A percentile compares a stretch with the other conserved stretches of the same genome.
Evolutionary conservation across 345 rosid species (phyloP).

Genomic region (Boechera stricta): DNA sequence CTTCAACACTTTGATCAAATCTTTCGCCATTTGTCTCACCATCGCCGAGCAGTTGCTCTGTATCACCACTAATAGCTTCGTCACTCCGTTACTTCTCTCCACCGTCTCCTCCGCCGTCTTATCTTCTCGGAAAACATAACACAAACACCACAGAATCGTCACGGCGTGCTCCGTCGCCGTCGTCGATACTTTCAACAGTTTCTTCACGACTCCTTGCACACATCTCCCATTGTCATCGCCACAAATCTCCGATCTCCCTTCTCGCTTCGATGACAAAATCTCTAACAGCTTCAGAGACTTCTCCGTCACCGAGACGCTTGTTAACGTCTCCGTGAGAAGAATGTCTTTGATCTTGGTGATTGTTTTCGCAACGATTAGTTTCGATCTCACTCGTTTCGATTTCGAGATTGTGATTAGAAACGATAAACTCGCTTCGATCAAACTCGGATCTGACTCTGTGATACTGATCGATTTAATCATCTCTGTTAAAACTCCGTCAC

Average conservation of each 20-base stretch:
- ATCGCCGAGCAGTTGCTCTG: constrained; percentile 81
- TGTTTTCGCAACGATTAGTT: constrained; percentile 48
- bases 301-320: constrained; percentile 55
- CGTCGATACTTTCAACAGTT: constrained; percentile 70
- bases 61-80: constrained; percentile 78
- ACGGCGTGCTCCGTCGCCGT: constrained; percentile 87
- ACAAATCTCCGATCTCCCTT: constrained; percentile 68
- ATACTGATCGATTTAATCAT: constrained; percentile 48
- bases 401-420: constrained; percentile 59
- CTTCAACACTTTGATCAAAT: constrained; percentile 70
- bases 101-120: constrained; percentile 59
- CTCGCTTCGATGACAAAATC: constrained; percentile 58
- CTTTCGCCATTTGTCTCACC: constrained; percentile 75
- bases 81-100: constrained; percentile 65
- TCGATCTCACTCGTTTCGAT: constrained; percentile 59
- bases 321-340: constrained; percentile 35
- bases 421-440: constrained; percentile 66
- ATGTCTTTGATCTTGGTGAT: constrained; percentile 55
- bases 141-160: constrained; percentile 77
- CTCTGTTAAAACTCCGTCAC: constrained; percentile 56
- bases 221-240: constrained; percentile 44
- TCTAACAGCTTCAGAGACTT: constrained; percentile 76
- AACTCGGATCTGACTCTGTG: constrained; percentile 50
- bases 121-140: constrained; percentile 67
- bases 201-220: constrained; percentile 68